Conservation (phyloP, 371 early-diverging fungal species). For the Mucor plumbeus region DNA sequence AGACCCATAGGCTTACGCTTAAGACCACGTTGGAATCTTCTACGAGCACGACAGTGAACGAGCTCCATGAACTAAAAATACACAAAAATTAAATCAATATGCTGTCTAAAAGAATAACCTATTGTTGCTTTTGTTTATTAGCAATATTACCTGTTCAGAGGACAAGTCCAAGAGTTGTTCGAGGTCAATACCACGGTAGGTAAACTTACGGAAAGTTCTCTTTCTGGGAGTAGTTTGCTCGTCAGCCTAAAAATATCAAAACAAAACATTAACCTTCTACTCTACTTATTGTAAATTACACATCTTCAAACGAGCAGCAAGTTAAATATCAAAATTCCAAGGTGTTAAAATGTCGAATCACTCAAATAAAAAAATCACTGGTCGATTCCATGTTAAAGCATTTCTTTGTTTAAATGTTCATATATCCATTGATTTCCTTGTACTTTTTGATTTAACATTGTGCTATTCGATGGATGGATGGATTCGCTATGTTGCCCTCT, state of each 20-base stretch:
- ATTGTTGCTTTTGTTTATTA: neutral
- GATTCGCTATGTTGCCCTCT: neutral
- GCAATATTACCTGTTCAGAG: conserved; percentile 71
- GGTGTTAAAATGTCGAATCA: neutral
- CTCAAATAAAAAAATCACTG: neutral
- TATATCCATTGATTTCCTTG: neutral
- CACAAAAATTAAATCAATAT: neutral
- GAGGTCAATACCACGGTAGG: conserved; percentile 97
- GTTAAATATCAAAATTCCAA: neutral
- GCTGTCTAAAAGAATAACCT: neutral
- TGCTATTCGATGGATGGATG: conserved; percentile 17
- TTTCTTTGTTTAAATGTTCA: neutral
- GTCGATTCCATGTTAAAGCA: neutral
- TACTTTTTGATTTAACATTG: neutral
- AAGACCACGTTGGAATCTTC: conserved; percentile 97
- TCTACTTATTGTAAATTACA: neutral
- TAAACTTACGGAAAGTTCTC: conserved; percentile 97
- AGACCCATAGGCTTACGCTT: conserved; percentile 97
- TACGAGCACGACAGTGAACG: conserved; percentile 94
- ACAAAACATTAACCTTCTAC: neutral
- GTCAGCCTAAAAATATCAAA: conserved; percentile 52
- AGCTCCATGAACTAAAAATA: conserved; percentile 86
- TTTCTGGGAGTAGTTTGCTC: conserved; percentile 70
- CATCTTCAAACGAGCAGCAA: conserved; percentile 3
- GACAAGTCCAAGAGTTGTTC: conserved; percentile 83